Base-by-base conservation (phyloP, 306 rosid genomes). In the Fragaria ananassa region DNA sequence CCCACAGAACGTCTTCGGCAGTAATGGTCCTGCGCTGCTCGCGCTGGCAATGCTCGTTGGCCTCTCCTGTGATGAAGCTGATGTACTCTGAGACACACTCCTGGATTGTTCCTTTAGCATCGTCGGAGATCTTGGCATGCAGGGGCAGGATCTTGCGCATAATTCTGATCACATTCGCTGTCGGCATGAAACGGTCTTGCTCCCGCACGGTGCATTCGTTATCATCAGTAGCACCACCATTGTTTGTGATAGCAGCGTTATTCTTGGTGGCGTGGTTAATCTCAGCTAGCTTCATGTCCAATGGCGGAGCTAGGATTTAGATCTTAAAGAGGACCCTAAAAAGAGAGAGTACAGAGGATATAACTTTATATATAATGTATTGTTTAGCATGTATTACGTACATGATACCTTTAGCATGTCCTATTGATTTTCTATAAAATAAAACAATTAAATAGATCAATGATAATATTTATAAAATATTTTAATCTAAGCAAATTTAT, bases 141-240 rank as follows among this genome's bases (percentile, higher is more conserved):
- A 88, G 86, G 0, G 98, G 98, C 0, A 93, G 85, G 65, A 90
- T 93, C 92, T 88, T 91, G 1, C 96, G 80, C 98, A 93, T 93
- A 51, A 93, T 87, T 74, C 98, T 79, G n/a, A 86, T 90, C 80
- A 93, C 96, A 37, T 93, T 93, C 6, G 97, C 98, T 3, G 91
- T 93, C 5, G 98, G 98, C 97, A 91, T 92, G 89, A 88, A 92
- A 45, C 96, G 81, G 83, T 92, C 97, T 76, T 92, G 97, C 80
- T 92, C 97, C 35, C 96, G 79, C 54, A 92, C 93, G 4, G 63
- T 88, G 88, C 97, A 92, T 21, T 88, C 96, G 12, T 67, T 85
- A 6, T 88, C 90, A 3, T 80, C 92, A 1, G 42, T 25, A 18
- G 72, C n/a, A 31, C 35, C 35, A 31, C 35, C 4, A 31, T 3